phyloP scores from a whole-genome alignment of 768 basidiomycete species.

The Termitomyces sp. region DNA sequence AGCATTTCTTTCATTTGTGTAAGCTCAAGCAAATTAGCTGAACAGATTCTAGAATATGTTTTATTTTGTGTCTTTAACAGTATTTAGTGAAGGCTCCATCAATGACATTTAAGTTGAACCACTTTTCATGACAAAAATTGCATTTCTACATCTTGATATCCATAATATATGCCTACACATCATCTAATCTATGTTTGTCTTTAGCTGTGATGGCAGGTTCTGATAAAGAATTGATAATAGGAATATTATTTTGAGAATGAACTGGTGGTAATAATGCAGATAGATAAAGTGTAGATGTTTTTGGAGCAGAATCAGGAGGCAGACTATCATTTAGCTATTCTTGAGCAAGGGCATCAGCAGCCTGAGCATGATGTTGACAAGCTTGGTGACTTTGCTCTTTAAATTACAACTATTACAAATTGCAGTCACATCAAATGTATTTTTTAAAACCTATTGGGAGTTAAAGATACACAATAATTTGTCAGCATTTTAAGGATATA shows the following conservation, averaged over 20 bases:
- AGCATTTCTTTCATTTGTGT: neutral
- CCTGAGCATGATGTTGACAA: neutral
- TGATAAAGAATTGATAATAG: neutral
- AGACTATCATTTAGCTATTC: neutral
- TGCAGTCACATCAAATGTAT: neutral
- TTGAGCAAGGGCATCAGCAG: neutral
- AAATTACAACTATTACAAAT: neutral
- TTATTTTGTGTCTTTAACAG: neutral
- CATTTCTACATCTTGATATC: neutral
- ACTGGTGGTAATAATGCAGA: too few relatives aligned
- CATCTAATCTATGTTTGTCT: neutral
- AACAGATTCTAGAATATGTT: slow-evolving; percentile 2
- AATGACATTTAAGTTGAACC: slow-evolving; percentile 2
- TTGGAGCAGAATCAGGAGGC: too few relatives aligned
- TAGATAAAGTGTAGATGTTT: too few relatives aligned
- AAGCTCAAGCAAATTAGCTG: neutral
- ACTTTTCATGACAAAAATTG: neutral
- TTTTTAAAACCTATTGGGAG: neutral
- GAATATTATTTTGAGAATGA: too few relatives aligned
- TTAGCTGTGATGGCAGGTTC: neutral
- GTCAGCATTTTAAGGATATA: neutral
- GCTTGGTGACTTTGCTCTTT: neutral
- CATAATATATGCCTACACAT: neutral
- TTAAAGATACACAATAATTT: neutral
- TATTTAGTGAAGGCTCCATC: slow-evolving; percentile 2